Base-by-base conservation (phyloP, 31 red algal species). In the Endocladia muricata region DNA sequence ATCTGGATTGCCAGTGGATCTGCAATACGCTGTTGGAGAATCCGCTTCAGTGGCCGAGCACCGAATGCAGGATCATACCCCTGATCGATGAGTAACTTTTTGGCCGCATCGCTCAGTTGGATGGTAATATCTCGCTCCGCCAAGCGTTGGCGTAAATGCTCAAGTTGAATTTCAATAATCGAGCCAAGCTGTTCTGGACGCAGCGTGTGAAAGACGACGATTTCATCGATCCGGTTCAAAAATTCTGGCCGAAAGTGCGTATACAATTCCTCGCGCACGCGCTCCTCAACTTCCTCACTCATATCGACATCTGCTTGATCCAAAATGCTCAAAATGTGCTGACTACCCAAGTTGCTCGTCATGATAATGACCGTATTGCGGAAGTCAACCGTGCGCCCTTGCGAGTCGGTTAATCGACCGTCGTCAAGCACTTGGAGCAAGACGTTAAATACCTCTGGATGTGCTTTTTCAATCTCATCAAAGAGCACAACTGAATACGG, bases 391-490 rank as follows among this genome's bases (percentile, higher is more conserved):
- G 91, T 96, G 41, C 97, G 76, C 11, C 97, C 97, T 72, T 99
- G 89, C 44, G 74, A 79, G 47, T 99, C 97, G 28, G 97, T 99
- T 34, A 99, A 72, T 8, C 93, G 97, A 2, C 97, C 97, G 71
- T 99, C 93, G 70, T 99, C 97, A 28, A 99, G 79, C 23, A 99
- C 93, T 61, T 97, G 97, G 22, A 99, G 74, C 21, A 99, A 73
- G 47, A 99, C 70, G 64, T 99, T 99, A 70, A 86, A 99, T 11
- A 96, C 90, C 58, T 99, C 97, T 22, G 97, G 89, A 65, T 99
- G 97, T n/a, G 97, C 97, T 76, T 99, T 99, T 72, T 99, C 97
- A 86, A 99, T 96, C 70, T 99, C 97, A 80, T 99, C 97, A 38
- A 99, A 85, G 15, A 99, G 82, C 48, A 99, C 77, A 65, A 99